Percentiles rank a stretch among this genome's conserved stretches.
Conservation (phyloP, 1,284 basidiomycete species). For the Pascua sp. region DNA sequence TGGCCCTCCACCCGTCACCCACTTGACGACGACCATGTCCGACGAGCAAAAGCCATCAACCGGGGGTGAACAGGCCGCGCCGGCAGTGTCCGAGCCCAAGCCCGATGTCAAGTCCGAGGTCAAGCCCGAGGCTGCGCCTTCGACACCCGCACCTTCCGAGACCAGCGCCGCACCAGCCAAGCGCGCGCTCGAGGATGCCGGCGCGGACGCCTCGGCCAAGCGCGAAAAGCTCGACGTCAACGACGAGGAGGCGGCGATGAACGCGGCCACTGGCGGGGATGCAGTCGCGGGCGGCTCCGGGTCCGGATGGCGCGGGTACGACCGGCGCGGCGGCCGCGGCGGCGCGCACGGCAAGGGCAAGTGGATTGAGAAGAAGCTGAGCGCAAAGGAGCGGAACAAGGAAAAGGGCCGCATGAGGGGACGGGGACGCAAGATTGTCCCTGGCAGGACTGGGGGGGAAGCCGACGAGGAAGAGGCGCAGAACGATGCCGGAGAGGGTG, state of each 20-base stretch:
- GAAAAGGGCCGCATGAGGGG: conserved; percentile 5
- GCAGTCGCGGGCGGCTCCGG: neutral
- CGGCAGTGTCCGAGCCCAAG: neutral
- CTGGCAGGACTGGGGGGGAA: neutral
- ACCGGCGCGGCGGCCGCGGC: neutral
- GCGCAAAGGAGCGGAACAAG: conserved; percentile 5
- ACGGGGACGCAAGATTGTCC: neutral
- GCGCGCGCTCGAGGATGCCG: neutral
- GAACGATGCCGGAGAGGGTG: neutral
- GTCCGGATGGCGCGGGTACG: neutral
- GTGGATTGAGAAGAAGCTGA: neutral
- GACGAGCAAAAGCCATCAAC: neutral
- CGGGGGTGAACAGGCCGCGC: no score
- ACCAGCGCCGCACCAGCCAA: neutral
- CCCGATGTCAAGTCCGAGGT: neutral
- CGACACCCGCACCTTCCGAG: no score
- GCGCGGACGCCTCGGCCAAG: neutral
- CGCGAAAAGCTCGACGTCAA: neutral
- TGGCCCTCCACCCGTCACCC: no score
- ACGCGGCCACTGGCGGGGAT: no score
- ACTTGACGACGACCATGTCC: neutral
- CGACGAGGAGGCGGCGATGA: conserved; percentile 16
- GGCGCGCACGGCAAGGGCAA: conserved; percentile 1
- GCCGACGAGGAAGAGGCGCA: conserved; percentile 12
- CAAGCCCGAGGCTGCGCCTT: neutral